These are phyloP conservation scores for Rosa rugosa DNA, from an alignment of 306 rosid genomes.

Conservation along the genomic window DNA sequence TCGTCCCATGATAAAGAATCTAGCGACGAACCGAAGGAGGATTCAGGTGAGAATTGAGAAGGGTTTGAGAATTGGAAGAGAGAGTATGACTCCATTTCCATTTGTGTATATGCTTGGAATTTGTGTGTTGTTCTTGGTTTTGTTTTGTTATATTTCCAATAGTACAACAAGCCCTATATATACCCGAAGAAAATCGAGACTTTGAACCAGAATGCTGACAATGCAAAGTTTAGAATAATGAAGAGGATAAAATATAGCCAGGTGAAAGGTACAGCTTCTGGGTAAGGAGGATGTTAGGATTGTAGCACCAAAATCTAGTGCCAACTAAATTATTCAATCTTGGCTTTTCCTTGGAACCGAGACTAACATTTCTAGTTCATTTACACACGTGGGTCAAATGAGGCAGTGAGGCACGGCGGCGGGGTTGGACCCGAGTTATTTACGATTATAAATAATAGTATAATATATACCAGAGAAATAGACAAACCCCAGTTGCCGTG, in stretches of 20 bases:
- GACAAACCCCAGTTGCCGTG: neutral
- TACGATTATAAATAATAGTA: neutral
- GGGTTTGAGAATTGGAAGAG: conserved; percentile 14
- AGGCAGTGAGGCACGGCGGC: conserved; percentile 38
- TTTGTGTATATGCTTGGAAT: neutral
- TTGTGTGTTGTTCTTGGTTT: neutral
- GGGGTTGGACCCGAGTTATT: conserved; percentile 24
- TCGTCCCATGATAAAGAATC: conserved; percentile 27
- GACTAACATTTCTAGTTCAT: neutral
- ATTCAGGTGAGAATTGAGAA: conserved; percentile 28
- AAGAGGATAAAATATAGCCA: neutral
- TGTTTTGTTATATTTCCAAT: neutral
- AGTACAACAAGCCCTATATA: conserved; percentile 13
- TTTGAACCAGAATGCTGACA: neutral
- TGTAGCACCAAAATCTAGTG: neutral
- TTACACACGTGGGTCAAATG: conserved; percentile 35
- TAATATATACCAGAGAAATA: neutral
- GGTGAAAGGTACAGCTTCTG: conserved; percentile 12
- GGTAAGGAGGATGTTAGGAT: conserved; percentile 28
- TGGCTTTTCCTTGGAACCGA: neutral
- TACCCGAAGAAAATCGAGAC: conserved; percentile 22
- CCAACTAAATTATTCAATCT: neutral
- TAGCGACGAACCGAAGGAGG: conserved; percentile 19
- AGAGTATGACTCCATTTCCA: conserved; percentile 23
- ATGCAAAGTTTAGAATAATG: neutral